Conservation (phyloP, 768 basidiomycete genomes). For the Termitomyces sp. region DNA sequence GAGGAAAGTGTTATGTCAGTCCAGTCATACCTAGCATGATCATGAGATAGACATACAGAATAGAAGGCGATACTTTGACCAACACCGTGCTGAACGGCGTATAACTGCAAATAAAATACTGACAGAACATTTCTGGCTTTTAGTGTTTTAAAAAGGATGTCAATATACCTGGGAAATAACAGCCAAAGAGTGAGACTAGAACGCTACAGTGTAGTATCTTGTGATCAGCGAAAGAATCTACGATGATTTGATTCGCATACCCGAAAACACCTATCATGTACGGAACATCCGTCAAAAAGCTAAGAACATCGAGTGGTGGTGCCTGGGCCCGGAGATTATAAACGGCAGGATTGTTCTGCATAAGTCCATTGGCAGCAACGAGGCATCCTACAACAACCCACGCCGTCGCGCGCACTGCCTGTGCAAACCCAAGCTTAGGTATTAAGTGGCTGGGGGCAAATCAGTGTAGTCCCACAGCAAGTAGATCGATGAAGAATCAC, state of each 20-base stretch:
- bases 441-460: slow-evolving; percentile 18
- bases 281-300: slow-evolving; percentile 29
- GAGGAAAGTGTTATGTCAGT: neutral
- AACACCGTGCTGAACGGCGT: slow-evolving; percentile 21
- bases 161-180: slow-evolving; percentile 13
- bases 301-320: slow-evolving; percentile 23
- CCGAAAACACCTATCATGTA: slow-evolving; percentile 27
- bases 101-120: slow-evolving; percentile 17
- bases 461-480: neutral
- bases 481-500: slow-evolving; percentile 5
- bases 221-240: neutral
- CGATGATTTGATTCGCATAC: slow-evolving; percentile 15
- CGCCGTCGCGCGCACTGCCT: slow-evolving; percentile 27
- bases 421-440: slow-evolving; percentile 23
- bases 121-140: neutral
- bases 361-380: slow-evolving; percentile 25
- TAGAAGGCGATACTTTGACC: slow-evolving; percentile 16
- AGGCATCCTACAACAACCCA: slow-evolving; percentile 25
- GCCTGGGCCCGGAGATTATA: neutral
- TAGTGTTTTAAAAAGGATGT: neutral
- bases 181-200: slow-evolving; percentile 13
- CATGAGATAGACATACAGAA: slow-evolving; percentile 11
- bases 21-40: neutral
- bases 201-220: neutral
- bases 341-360: slow-evolving; percentile 19